phyloP scores from a whole-genome alignment of 768 basidiomycete species.

The Suillus luteus region DNA sequence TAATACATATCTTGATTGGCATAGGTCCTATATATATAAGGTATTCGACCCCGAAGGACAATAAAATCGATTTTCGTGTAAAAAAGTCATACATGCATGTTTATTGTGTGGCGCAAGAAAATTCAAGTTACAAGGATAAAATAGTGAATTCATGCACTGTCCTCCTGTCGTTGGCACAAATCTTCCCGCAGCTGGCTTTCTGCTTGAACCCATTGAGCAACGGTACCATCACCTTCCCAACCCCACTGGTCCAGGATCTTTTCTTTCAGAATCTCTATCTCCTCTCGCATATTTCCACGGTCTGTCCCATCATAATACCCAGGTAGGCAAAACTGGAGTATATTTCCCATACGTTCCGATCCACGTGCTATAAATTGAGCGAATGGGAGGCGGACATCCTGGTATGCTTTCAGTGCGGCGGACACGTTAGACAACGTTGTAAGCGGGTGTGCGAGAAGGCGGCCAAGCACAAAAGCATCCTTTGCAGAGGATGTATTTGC shows the following conservation, averaged over 20 bases:
- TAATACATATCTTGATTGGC: neutral
- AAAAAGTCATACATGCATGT: too few relatives aligned
- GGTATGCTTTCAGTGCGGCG: conserved; percentile 21
- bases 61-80: too few relatives aligned
- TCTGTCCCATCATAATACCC: conserved; percentile 28
- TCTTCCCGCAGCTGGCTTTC: conserved; percentile 13
- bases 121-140: neutral
- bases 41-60: too few relatives aligned
- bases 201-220: conserved; percentile 22
- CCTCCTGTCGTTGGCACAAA: neutral
- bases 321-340: conserved; percentile 22
- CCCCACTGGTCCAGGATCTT: conserved; percentile 21
- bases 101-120: neutral
- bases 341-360: conserved; percentile 21
- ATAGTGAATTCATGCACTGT: neutral
- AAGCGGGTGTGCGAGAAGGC: conserved; percentile 19
- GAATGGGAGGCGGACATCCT: conserved; percentile 23
- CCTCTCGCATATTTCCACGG: conserved; percentile 18
- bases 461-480: conserved; percentile 29
- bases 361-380: conserved; percentile 16
- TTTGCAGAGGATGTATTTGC: neutral
- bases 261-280: conserved; percentile 18
- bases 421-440: conserved; percentile 15
- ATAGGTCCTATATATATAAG: neutral
- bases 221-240: conserved; percentile 16